Evolutionary conservation across 2,329 filamentous ascomycete species (phyloP).

Genomic region (Cryphonectria naterciae): DNA sequence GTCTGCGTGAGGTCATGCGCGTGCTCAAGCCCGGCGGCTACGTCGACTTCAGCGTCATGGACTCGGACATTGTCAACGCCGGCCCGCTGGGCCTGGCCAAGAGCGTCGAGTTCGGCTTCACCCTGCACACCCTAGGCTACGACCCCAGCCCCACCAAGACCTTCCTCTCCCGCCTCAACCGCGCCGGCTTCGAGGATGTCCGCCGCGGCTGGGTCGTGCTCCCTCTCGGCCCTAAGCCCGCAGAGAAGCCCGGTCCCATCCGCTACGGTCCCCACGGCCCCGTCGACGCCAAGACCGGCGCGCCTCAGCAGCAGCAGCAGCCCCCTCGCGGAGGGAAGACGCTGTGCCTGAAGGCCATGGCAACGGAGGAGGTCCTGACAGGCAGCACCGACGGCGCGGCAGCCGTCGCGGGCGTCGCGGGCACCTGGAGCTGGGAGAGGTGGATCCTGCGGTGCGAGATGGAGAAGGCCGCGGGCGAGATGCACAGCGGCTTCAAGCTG

Average conservation of each 20-base stretch:
- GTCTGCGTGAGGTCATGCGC: slow-evolving; percentile 83
- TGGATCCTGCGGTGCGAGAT: slow-evolving; percentile 89
- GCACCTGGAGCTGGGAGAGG: slow-evolving; percentile 92
- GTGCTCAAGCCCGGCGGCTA: slow-evolving; percentile 92
- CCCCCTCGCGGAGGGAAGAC: slow-evolving; percentile 43
- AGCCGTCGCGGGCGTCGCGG: slow-evolving; percentile 78
- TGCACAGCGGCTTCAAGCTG: slow-evolving; percentile 45
- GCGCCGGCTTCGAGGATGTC: slow-evolving; percentile 77
- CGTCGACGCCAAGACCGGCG: slow-evolving; percentile 35
- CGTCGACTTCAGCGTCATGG: slow-evolving; percentile 87
- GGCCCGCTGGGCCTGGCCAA: slow-evolving; percentile 80
- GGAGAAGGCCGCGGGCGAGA: slow-evolving; percentile 75
- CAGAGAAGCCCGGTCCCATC: slow-evolving; percentile 42
- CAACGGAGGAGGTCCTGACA: slow-evolving; percentile 65
- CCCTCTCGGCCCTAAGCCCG: slow-evolving; percentile 67
- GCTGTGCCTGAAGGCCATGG: slow-evolving; percentile 64
- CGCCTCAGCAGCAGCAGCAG: slow-evolving; percentile 27
- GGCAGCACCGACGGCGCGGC: slow-evolving; percentile 75
- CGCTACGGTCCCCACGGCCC: slow-evolving; percentile 45
- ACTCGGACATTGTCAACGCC: slow-evolving; percentile 86
- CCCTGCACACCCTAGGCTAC: slow-evolving; percentile 86
- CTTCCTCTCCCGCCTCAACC: slow-evolving; percentile 75
- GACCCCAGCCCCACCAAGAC: slow-evolving; percentile 82
- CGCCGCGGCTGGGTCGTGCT: slow-evolving; percentile 88
- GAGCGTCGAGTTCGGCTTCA: slow-evolving; percentile 89